Conservation (phyloP, 2,329 filamentous ascomycete genomes). For the Fonsecaea erecta region DNA sequence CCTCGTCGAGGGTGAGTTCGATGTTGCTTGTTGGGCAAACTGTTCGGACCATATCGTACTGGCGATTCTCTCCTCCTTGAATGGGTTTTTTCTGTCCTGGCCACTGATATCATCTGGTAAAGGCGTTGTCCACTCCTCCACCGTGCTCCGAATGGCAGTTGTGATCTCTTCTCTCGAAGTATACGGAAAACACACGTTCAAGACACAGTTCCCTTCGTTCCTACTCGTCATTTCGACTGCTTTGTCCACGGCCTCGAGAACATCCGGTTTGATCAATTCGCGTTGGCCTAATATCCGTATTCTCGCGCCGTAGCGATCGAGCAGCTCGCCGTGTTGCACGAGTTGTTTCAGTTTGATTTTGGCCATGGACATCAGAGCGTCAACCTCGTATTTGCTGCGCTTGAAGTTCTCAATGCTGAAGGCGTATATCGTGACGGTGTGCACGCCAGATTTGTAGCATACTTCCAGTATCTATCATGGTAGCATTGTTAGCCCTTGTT, state of each 20-base stretch:
- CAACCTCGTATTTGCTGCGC: slow-evolving; percentile 92
- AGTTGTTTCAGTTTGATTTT: slow-evolving; percentile 93
- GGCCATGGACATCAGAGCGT: slow-evolving; percentile 95
- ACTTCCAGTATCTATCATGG: slow-evolving; percentile 79
- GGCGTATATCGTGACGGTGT: slow-evolving; percentile 95
- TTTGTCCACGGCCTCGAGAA: slow-evolving; percentile 83
- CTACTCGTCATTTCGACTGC: slow-evolving; percentile 84
- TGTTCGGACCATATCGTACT: slow-evolving; percentile 79
- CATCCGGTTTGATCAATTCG: slow-evolving; percentile 81
- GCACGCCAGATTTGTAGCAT: slow-evolving; percentile 96
- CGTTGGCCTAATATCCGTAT: slow-evolving; percentile 85
- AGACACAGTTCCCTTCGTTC: slow-evolving; percentile 71
- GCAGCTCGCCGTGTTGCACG: slow-evolving; percentile 86
- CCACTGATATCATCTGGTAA: slow-evolving; percentile 53
- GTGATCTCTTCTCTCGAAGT: slow-evolving; percentile 96
- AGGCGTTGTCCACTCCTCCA: slow-evolving; percentile 81
- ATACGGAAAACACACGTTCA: slow-evolving; percentile 98
- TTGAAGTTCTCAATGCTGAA: slow-evolving; percentile 99
- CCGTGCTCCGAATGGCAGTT: slow-evolving; percentile 82
- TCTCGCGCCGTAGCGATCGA: slow-evolving; percentile 88
- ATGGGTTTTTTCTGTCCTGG: slow-evolving; percentile 64
- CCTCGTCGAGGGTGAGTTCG: slow-evolving; percentile 33
- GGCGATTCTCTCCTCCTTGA: slow-evolving; percentile 85
- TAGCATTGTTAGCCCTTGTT: neutral
- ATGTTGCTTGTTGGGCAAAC: slow-evolving; percentile 47